Evolutionary conservation across 768 basidiomycete species (phyloP).

Genomic region (Boletus speciosus): DNA sequence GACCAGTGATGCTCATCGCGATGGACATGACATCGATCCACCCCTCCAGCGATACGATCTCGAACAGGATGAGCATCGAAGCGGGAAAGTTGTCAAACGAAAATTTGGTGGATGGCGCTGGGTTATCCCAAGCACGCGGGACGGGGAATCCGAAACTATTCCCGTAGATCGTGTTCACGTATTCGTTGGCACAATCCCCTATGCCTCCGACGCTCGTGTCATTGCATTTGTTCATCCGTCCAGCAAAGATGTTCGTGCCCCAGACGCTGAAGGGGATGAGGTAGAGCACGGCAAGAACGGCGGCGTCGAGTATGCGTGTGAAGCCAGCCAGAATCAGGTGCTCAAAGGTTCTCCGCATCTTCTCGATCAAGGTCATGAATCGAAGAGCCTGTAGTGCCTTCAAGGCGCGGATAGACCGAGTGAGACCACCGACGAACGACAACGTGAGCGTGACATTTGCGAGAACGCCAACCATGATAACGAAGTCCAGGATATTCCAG

Average conservation of each 20-base stretch:
- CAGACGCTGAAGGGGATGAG: slow-evolving; percentile 92
- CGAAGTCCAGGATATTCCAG: slow-evolving; percentile 89
- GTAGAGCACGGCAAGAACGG: slow-evolving; percentile 83
- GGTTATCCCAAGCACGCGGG: slow-evolving; percentile 88
- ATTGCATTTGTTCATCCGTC: slow-evolving; percentile 81
- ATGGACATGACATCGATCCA: slow-evolving; percentile 93
- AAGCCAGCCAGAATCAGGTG: slow-evolving; percentile 85
- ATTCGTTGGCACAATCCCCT: slow-evolving; percentile 73
- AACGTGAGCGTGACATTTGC: slow-evolving; percentile 71
- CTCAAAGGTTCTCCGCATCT: slow-evolving; percentile 84
- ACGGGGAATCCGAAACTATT: slow-evolving; percentile 64
- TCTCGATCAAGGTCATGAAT: slow-evolving; percentile 84
- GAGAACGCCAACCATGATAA: slow-evolving; percentile 75
- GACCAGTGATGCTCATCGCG: slow-evolving; percentile 73
- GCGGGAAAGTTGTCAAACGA: slow-evolving; percentile 85
- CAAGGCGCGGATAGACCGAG: slow-evolving; percentile 77
- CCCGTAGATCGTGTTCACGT: slow-evolving; percentile 57
- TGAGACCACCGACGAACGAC: slow-evolving; percentile 72
- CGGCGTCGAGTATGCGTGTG: slow-evolving; percentile 82
- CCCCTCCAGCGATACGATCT: slow-evolving; percentile 93
- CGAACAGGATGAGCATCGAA: slow-evolving; percentile 88
- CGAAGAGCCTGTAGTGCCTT: slow-evolving; percentile 88
- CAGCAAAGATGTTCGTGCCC: slow-evolving; percentile 91
- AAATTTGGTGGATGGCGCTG: slow-evolving; percentile 77
- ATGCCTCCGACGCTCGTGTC: slow-evolving; percentile 53